These are phyloP conservation scores for Wickerhamomyces sydowiorum DNA, from an alignment of 805 yeast genomes.

Conservation along the genomic window DNA sequence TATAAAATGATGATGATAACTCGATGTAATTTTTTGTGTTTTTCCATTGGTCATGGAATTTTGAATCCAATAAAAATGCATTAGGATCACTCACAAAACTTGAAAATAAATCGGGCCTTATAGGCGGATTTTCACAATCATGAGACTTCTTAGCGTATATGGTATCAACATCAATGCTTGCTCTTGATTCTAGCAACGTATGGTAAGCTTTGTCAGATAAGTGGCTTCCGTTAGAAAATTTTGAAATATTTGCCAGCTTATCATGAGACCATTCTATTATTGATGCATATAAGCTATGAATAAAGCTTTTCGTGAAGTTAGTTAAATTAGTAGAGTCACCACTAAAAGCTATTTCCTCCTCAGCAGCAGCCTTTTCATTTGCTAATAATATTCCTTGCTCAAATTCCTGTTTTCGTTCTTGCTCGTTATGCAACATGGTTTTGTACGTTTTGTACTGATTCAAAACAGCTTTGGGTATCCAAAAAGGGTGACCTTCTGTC, in stretches of 20 bases:
- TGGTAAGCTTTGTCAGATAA: background rate
- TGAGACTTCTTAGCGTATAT: background rate
- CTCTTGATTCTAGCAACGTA: too few species aligned
- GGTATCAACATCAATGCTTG: too few species aligned
- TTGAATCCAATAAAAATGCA: constrained; percentile 12
- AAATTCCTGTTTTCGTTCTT: too few species aligned
- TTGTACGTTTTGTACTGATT: constrained; percentile 17
- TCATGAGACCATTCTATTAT: background rate
- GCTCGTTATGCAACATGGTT: too few species aligned
- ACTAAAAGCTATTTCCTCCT: too few species aligned
- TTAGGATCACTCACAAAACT: constrained; percentile 2
- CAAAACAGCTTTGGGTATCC: constrained; percentile 45
- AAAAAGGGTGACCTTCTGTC: constrained; percentile 92
- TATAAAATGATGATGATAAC: constrained; percentile 8
- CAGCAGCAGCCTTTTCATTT: too few species aligned
- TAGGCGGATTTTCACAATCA: constrained; percentile 3
- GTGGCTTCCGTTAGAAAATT: background rate
- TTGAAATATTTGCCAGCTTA: background rate
- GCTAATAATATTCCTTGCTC: too few species aligned
- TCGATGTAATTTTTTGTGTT: constrained; percentile 7
- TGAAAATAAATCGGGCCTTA: constrained; percentile 5
- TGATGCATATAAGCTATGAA: background rate
- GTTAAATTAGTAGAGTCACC: too few species aligned
- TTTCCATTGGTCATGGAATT: constrained; percentile 9
- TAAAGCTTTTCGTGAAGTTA: background rate